A percentile compares a stretch with the other conserved stretches of the same genome.
Conservation (phyloP, 306 rosid species). For the Echinosophora koreensis region DNA sequence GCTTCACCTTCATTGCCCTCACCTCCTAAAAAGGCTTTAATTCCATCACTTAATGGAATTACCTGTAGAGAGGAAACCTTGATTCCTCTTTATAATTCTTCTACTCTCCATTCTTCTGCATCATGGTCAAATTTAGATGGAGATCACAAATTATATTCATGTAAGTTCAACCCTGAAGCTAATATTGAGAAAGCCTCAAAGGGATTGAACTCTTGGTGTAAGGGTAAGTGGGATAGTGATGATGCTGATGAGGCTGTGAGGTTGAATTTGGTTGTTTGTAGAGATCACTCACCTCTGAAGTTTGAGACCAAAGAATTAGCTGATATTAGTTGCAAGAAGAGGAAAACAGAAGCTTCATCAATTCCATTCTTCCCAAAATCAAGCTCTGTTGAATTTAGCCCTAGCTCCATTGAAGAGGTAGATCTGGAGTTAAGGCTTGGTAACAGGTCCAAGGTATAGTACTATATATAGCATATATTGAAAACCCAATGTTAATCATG, state of each 20-base stretch:
- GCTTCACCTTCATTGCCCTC: slow-evolving; percentile 42
- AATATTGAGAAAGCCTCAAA: slow-evolving; percentile 43
- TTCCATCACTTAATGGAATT: slow-evolving; percentile 29
- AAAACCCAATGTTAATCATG: background rate
- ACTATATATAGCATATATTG: background rate
- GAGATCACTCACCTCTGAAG: slow-evolving; percentile 19
- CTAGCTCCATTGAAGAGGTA: slow-evolving; percentile 41
- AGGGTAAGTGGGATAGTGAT: background rate
- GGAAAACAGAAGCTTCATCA: slow-evolving; percentile 55
- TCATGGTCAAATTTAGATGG: slow-evolving; percentile 50
- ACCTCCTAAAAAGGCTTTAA: slow-evolving; percentile 12
- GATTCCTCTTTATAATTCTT: slow-evolving; percentile 45
- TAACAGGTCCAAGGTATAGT: slow-evolving; percentile 50
- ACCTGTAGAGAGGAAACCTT: slow-evolving; percentile 32
- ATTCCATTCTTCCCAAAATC: slow-evolving; percentile 53
- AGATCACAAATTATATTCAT: slow-evolving; percentile 46
- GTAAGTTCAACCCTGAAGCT: slow-evolving; percentile 35
- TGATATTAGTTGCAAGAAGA: slow-evolving; percentile 62
- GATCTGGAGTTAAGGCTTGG: slow-evolving; percentile 58
- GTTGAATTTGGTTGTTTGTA: slow-evolving; percentile 43
- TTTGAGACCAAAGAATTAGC: slow-evolving; percentile 34
- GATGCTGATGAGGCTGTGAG: slow-evolving; percentile 35
- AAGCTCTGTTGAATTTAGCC: slow-evolving; percentile 39
- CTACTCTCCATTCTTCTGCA: slow-evolving; percentile 40
- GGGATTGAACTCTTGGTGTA: slow-evolving; percentile 47